Evolutionary conservation across 1,284 basidiomycete species (phyloP), one percentile per base, ranked within the genome.

Genomic region (Trichosporon faecale): DNA sequence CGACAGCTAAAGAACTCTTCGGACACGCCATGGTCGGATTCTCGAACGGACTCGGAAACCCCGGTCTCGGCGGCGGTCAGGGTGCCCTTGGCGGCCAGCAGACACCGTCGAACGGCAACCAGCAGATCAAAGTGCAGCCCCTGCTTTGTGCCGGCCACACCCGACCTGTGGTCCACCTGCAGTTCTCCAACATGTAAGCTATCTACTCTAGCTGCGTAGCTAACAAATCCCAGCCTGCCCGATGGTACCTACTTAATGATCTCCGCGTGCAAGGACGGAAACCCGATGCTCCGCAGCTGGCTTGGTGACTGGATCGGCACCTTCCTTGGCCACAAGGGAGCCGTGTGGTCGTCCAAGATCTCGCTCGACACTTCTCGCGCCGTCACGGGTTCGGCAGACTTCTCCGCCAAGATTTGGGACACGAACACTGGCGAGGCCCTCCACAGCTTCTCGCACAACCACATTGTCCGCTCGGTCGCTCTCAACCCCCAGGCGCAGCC

Each of bases 241-340:
- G 94, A 96, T 83, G 88, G 89, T 71, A 89, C 90, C 33, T 98
- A 91, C 84, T 86, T 95, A 73, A 87, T 98, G 75, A 91, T 96
- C 78, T 96, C 94, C 67, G 92, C 92, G 76, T 97, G 95, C 86
- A 97, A 98, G 85, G 95, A 97, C 86, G 94, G 94, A 37, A 95
- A 94, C 77, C 94, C 95, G 40, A 96, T 96, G 94, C 85, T 97
- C 74, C 89, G 94, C 75, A 93, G 95, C 80, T 95, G 94, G 94
- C 93, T 94, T 66, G 96, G 96, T 31, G 96, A 99, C 83, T 99
- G 96, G 96, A 92, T 98, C 77, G 96, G 96, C 25, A 98, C 96
- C 6, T 99, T 99, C 83, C 87, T 98, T 18, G 95, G 87, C 2
- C 96, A 99, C 86, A 99, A 99, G 83, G 96, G 96, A 72, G 97